Evolutionary conservation across 2,329 filamentous ascomycete genomes (phyloP), one percentile per base, ranked within the genome.

Genomic region (Botrytis byssoidea): DNA sequence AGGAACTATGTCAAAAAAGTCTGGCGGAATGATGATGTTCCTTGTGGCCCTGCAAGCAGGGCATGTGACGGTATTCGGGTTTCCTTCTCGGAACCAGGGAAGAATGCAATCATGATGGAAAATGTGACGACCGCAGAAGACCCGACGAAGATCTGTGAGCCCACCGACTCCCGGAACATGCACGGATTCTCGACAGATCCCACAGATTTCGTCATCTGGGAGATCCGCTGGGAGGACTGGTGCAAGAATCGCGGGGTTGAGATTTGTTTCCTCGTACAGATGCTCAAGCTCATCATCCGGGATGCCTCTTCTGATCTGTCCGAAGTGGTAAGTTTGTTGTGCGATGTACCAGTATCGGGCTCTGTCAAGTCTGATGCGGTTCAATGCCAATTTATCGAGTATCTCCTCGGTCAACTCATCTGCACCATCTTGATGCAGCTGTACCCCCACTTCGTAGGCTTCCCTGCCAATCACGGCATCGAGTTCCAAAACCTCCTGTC

Each of bases 61-160:
- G 29, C 66, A 57, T 1, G 35, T 14, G 1, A n/a, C 44, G 4
- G 9, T n/a, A 20, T 64, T 4, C 25, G 14, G 10, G 4, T n/a
- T 7, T 14, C 14, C 32, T 42, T 22, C 8, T 14, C 18, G 10
- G 35, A 68, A 68, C 46, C 66, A 68, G 10, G 9, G 25, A 29
- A 42, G 4, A 22, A 68, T 68, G 18, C 66, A 68, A 42, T 68
- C 35, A 3, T 42, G 48, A 57, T 68, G 66, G 18, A 29, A 68
- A 4, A 57, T 9, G 9, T 68, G 66, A 29, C 29, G 5, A 16
- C 48, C 35, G 12, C 66, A 68, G 35, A 32, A 68, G 4, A 35
- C 22, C 5, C 66, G 66, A 57, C n/a, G 18, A 22, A 68, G 1
- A 12, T 25, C 35, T 22, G 29, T 42, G 48, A 29, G 5, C 14